These are phyloP conservation scores for Shiraia bambusicola DNA, from an alignment of 2,329 filamentous ascomycete genomes.

Conservation along the genomic window DNA sequence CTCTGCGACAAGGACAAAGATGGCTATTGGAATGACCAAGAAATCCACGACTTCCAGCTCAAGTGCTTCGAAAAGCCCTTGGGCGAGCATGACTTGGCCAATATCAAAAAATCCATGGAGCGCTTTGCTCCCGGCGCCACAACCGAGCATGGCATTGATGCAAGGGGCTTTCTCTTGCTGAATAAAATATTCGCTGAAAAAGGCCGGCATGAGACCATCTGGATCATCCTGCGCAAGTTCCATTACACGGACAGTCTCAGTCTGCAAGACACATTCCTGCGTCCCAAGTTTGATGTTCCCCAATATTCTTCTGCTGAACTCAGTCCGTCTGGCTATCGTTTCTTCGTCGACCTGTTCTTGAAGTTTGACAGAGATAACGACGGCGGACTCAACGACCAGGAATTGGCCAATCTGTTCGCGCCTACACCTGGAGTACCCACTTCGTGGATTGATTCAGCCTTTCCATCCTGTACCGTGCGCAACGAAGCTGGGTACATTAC, in stretches of 20 bases:
- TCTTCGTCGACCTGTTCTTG: slow-evolving; percentile 95
- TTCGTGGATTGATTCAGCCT: slow-evolving; percentile 85
- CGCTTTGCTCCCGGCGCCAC: slow-evolving; percentile 65
- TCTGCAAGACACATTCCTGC: slow-evolving; percentile 85
- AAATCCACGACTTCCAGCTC: slow-evolving; percentile 86
- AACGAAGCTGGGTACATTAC: slow-evolving; percentile 96
- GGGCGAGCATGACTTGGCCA: slow-evolving; percentile 76
- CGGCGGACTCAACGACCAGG: slow-evolving; percentile 82
- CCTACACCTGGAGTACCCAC: slow-evolving; percentile 86
- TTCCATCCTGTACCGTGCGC: slow-evolving; percentile 89
- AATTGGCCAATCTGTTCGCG: slow-evolving; percentile 83
- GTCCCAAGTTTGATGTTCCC: slow-evolving; percentile 91
- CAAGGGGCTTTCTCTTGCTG: slow-evolving; percentile 80
- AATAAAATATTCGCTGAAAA: slow-evolving; percentile 98
- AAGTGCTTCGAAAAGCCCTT: slow-evolving; percentile 91
- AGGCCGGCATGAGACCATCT: slow-evolving; percentile 95
- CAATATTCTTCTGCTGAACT: slow-evolving; percentile 90
- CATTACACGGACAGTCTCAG: slow-evolving; percentile 96
- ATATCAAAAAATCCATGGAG: slow-evolving; percentile 85
- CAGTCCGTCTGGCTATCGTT: slow-evolving; percentile 90
- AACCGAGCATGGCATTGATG: slow-evolving; percentile 68
- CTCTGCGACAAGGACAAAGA: slow-evolving; percentile 96
- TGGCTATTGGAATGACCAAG: slow-evolving; percentile 83
- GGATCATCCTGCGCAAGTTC: slow-evolving; percentile 93
- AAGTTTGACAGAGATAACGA: slow-evolving; percentile 98